Evolutionary conservation across 805 yeast genomes (phyloP), one percentile per base, ranked within the genome.

Genomic region (Hanseniaspora jakobsenii): DNA sequence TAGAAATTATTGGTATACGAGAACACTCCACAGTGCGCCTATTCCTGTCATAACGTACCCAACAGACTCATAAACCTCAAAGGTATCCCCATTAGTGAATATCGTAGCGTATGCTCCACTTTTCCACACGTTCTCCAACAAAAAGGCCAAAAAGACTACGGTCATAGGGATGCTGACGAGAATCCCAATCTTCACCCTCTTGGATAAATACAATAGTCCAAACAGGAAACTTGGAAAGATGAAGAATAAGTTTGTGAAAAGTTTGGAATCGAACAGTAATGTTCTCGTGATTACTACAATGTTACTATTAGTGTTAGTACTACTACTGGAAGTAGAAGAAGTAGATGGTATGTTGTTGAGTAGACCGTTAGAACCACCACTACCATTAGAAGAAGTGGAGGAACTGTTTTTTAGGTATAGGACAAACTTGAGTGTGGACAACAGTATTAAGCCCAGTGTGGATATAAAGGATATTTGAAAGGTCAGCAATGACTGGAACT

Each of bases 381-480:
- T n/a, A n/a, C n/a, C n/a, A n/a, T n/a, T n/a, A n/a, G n/a, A n/a
- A n/a, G n/a, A n/a, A n/a, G n/a, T n/a, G n/a, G n/a, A 12, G 4
- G 16, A 6, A 14, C 10, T 21, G 14, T 27, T 16, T 12, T 32
- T 34, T 2, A 21, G 30, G 6, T 34, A 39, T 17, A 35, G 22
- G n/a, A 35, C 26, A 4, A 36, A 10, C 9, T 42, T 42, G 10
- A 18, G 13, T 6, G 21, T 8, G 3, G 21, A 16, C 14, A 42
- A 23, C 3, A 31, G 13, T 6, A 42, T 4, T 12, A 42, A 32
- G 19, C 39, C 23, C 16, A 35, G 12, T 1, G 46, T 35, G 22
- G 46, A 37, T 4, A 35, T 35, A 27, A 42, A 42, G 22, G 36
- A 37, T 4, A 42, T 27, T 29, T 42, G 46, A 24, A 42, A 42